Evolutionary conservation across 768 basidiomycete species (phyloP), one percentile per base, ranked within the genome.

Genomic region (Kwoniella pini): DNA sequence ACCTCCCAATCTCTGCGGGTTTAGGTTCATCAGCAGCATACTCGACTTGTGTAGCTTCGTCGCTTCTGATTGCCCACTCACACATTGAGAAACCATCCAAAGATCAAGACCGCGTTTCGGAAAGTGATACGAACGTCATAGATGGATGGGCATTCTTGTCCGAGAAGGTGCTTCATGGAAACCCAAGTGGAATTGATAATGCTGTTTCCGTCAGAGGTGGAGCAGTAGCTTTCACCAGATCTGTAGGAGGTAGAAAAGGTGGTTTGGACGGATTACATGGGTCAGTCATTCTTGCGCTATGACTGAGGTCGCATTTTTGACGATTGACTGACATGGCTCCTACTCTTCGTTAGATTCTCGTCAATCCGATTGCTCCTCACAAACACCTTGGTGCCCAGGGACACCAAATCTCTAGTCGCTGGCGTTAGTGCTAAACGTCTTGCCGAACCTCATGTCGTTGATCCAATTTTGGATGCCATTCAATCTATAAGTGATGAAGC

Each of bases 11-110:
- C 58, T 89, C 91, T 7, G 96, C 96, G 15, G 96, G 96, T 45
- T 87, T 98, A 49, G 96, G 96, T 22, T 98, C 95, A 12, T 96
- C 93, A 21, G 96, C 96, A 6, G 91, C 96, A 22, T 97, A 88
- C 81, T 97, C 94, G 2, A 85, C 87, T 19, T 96, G 94, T 75
- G 81, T 88, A 44, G 86, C 92, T 10, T 87, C 90, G 1, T 82
- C 90, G 4, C 82, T 95, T 43, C 84, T 97, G 36, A 82, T 94
- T 48, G 82, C 88, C 13, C 85, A 90, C 75, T 81, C 82, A 46
- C 87, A 87, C 64, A 85, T 96, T 71, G 31, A 57, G 9, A 30
- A 33, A n/a, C 53, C 52, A 15, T 21, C 15, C 7, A 21, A 43
- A 4, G 79, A 83, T 72, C 27, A 51, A 27, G 86, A 55, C 84